phyloP scores from a whole-genome alignment of 2,329 filamentous ascomycete species.

The Didymella pinodella region DNA sequence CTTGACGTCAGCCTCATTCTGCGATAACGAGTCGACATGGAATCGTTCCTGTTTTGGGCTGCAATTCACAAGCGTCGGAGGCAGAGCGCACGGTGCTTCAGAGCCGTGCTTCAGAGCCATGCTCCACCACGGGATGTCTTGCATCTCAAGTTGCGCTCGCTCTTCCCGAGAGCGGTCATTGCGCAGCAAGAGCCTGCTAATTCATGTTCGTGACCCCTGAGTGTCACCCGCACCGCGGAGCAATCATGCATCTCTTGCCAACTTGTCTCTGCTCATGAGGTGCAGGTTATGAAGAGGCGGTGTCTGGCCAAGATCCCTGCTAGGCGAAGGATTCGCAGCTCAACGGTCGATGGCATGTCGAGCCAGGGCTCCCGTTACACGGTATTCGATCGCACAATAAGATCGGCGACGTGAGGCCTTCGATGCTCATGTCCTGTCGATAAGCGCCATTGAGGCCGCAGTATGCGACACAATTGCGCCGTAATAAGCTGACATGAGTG shows the following conservation, averaged over 20 bases:
- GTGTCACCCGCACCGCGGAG: slow-evolving; percentile 10
- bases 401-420: slow-evolving; percentile 11
- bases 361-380: slow-evolving; percentile 25
- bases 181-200: slow-evolving; percentile 4
- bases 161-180: slow-evolving; percentile 12
- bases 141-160: slow-evolving; percentile 26
- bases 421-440: slow-evolving; percentile 7
- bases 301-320: slow-evolving; percentile 16
- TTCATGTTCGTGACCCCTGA: slow-evolving; percentile 18
- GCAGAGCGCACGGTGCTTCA: slow-evolving; percentile 7
- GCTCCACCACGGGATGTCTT: slow-evolving; percentile 33
- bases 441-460: slow-evolving; percentile 33
- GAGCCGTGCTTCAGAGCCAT: slow-evolving; percentile 5
- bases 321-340: slow-evolving; percentile 28
- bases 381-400: slow-evolving; percentile 1
- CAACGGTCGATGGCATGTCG: slow-evolving; percentile 31
- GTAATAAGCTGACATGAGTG: slow-evolving; percentile 27
- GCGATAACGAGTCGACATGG: slow-evolving; percentile 17
- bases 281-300: slow-evolving; percentile 10
- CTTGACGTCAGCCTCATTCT: slow-evolving; percentile 23
- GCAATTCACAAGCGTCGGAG: slow-evolving; percentile 17
- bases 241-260: slow-evolving; percentile 8
- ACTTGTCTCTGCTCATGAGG: slow-evolving; percentile 1
- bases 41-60: slow-evolving; percentile 15
- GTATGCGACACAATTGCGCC: slow-evolving; percentile 31